phyloP scores from a whole-genome alignment of 257 asterid genomes.

The Marsdenia floribunda region DNA sequence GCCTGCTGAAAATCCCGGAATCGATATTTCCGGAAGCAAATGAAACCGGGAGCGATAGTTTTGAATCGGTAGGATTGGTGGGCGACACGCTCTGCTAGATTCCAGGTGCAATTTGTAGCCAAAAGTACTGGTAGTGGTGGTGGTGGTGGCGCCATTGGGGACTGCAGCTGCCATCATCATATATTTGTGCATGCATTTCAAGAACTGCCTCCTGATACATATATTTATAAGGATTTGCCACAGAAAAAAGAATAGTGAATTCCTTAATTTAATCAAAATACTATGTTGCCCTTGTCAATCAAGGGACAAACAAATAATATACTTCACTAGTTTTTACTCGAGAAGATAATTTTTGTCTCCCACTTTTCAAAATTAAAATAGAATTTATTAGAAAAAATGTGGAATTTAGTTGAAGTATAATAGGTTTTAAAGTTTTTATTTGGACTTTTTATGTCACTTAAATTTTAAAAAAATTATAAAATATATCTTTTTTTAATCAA shows the following conservation, averaged over 20 bases:
- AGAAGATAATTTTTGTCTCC: too few relatives aligned
- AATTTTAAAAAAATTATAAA: too few relatives aligned
- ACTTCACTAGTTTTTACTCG: too few relatives aligned
- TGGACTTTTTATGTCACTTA: too few relatives aligned
- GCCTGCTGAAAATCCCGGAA: constrained; percentile 24
- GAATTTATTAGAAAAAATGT: too few relatives aligned
- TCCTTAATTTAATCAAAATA: background rate
- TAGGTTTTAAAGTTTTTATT: too few relatives aligned
- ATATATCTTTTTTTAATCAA: too few relatives aligned
- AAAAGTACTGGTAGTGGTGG: too few relatives aligned
- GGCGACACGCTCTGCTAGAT: constrained; percentile 54
- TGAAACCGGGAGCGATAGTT: constrained; percentile 19
- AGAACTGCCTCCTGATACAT: background rate
- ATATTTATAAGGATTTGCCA: constrained; percentile 9
- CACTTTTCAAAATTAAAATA: too few relatives aligned
- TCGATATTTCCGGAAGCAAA: constrained; percentile 10
- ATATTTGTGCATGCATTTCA: background rate
- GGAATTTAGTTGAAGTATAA: too few relatives aligned
- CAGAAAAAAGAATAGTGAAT: too few relatives aligned
- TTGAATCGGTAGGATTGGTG: constrained; percentile 46
- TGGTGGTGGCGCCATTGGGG: background rate
- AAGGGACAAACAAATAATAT: too few relatives aligned
- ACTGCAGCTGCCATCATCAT: background rate
- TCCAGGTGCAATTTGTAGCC: constrained; percentile 29
- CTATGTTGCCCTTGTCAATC: background rate